Base-by-base conservation (phyloP, 2,329 filamentous ascomycete species). In the Cladosporium austrohemisphaericum region DNA sequence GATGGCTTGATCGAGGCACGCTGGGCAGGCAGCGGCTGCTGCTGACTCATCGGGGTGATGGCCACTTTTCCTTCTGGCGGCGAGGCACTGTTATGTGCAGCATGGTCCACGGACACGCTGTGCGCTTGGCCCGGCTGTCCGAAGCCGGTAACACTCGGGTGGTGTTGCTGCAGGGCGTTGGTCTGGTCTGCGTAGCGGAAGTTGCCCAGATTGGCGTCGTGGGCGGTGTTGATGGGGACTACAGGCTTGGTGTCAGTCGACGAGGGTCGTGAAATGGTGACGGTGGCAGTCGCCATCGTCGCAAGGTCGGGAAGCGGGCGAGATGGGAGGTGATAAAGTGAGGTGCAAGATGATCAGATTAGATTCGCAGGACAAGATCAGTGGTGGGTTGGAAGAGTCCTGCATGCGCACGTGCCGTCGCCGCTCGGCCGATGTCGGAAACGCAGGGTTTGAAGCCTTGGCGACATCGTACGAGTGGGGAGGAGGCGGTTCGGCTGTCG, bases 281-380 rank as follows among this genome's bases (percentile, higher is more conserved):
- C 23, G 8, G 44, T 51, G 40, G 49, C 54, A 32, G 50, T 53
- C 19, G 54, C 38, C 45, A 49, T 56, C 46, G 52, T 54, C 50
- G 31, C 18, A 31, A 41, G 48, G 40, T 54, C 26, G 38, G 41
- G 20, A 45, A 16, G 33, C 16, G 16, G 11, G 44, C 44, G 44
- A 33, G 33, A n/a, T 45, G 25, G 29, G 44, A 38, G 44, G 48
- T 41, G 50, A 28, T 20, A 44, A 33, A 41, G 50, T 52, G 53
- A 49, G 38, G 51, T 52, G 51, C 31, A 29, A 58, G 56, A 58
- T 58, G 55, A 60, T 60, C 57, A 55, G 56, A 60, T 60, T 52
- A 60, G 57, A 60, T 60, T 52, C 38, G 43, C 52, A 46, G 46
- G 13, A 18, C 18, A 36, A 23, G 28, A 40, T 46, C 49, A 43